These are phyloP conservation scores for Acanthamoeba culbertsoni DNA, from an alignment of 208 protist species.

Conservation along the genomic window DNA sequence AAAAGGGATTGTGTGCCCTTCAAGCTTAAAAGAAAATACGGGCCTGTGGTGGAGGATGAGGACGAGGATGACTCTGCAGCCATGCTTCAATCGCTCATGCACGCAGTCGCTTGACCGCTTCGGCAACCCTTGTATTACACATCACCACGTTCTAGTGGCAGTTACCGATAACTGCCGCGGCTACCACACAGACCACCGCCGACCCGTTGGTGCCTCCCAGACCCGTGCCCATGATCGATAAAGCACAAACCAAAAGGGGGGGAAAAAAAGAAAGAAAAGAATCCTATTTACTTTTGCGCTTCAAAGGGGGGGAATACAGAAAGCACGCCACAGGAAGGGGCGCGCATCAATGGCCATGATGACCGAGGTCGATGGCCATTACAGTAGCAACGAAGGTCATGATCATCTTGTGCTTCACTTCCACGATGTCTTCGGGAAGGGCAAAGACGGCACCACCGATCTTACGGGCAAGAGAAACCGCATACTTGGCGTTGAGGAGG, in stretches of 20 bases:
- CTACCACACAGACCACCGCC: no score
- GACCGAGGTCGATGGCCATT: constrained; percentile 69
- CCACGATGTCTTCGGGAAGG: constrained; percentile 89
- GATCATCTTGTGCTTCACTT: constrained; percentile 90
- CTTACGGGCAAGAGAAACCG: constrained; percentile 86
- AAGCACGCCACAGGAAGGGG: background rate
- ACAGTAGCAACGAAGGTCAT: constrained; percentile 84
- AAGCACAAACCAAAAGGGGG: no score
- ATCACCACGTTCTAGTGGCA: no score
- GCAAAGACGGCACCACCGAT: constrained; percentile 86
- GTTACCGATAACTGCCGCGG: no score
- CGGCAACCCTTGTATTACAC: no score
- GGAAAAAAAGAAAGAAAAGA: no score
- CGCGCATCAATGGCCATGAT: background rate
- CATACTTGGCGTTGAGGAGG: constrained; percentile 87
- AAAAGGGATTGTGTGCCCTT: background rate
- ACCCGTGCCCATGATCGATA: no score
- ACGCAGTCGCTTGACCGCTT: no score
- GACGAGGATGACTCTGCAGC: background rate
- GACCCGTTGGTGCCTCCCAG: no score
- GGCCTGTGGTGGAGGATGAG: background rate
- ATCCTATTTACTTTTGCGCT: no score
- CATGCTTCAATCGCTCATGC: background rate
- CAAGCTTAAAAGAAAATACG: background rate
- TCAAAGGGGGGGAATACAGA: background rate